Conservation (phyloP, 2,329 filamentous ascomycete species). For the Trichoderma guizhouense region DNA sequence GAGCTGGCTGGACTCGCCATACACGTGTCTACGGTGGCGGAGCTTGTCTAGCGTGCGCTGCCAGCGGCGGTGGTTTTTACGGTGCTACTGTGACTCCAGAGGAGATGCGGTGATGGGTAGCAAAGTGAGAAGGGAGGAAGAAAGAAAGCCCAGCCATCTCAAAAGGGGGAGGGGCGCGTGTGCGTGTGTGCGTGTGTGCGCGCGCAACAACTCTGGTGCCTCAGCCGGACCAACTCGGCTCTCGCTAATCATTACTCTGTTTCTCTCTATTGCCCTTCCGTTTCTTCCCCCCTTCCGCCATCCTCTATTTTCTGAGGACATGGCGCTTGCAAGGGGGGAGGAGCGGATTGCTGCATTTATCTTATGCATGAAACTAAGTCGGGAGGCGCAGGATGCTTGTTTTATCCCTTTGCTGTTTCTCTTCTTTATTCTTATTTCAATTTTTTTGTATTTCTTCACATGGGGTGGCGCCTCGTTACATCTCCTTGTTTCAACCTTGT, state of each 20-base stretch:
- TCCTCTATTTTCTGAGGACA: background rate
- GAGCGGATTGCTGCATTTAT: background rate
- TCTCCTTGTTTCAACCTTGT: conserved; percentile 3
- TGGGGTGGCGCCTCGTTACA: conserved; percentile 2
- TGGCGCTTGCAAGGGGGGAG: conserved; percentile 1
- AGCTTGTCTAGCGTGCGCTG: conserved; percentile 54
- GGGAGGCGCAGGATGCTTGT: conserved; percentile 2
- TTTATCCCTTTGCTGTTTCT: background rate
- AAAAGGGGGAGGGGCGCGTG: background rate
- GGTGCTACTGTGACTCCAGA: conserved; percentile 52
- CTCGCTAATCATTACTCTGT: background rate
- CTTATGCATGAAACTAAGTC: conserved; percentile 4
- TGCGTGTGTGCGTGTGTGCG: background rate
- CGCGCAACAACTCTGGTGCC: background rate
- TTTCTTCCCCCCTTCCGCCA: background rate
- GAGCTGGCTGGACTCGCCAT: conserved; percentile 54
- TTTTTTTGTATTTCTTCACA: background rate
- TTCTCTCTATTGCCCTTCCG: background rate
- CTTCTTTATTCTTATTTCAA: background rate
- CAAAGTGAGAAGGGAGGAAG: background rate
- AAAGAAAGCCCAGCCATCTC: background rate
- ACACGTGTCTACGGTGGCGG: conserved; percentile 59
- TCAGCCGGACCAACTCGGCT: background rate
- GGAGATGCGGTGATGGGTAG: conserved; percentile 41
- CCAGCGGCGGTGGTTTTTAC: conserved; percentile 50